Evolutionary conservation across 352 stramenopile species (phyloP), one percentile per base, ranked within the genome.

Genomic region (Phytophthora sansomeana): DNA sequence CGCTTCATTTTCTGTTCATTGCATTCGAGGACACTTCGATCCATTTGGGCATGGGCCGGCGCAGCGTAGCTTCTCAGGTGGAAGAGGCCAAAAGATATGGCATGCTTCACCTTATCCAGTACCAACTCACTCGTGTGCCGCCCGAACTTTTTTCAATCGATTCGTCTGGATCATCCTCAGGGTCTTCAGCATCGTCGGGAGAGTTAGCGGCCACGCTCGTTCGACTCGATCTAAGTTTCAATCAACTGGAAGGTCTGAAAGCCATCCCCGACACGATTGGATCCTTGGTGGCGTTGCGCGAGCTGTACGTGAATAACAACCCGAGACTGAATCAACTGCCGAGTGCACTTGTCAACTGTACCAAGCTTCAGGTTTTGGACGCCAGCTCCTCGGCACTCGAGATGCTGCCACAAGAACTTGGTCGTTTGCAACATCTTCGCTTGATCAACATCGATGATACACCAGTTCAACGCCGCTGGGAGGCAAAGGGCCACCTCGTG

Each of bases 271-370:
- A 86, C 30, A 61, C 72, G 6, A 77, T 97, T 39, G 68, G 76
- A 19, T 53, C 65, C 5, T 76, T 97, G 26, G 44, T 63, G 26
- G 66, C 62, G 19, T 82, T 97, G 6, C 83, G 89, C 44, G 69
- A 91, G 51, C 75, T 97, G 11, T 96, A 88, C 72, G 62, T 97
- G 28, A 95, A 93, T 59, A 76, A 93, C 53, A 97, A 97, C 51
- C 88, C 85, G 5, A 60, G 67, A 6, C 80, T 97, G 3, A 47
- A 57, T 19, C 38, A 42, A 0, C 47, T 97, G 4, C 88, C 89
- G 3, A 30, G 61, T 3, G 50, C 89, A 29, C 71, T 97, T 14
- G 67, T 77, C 14, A 60, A 85, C 21, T 97, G 89, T 58, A 41
- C 51, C 3, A 77, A 86, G 13, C 80, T 97, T 4, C 74, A 81